Evolutionary conservation across 2,329 filamentous ascomycete genomes (phyloP).

Genomic region (Bipolaris victoriae): DNA sequence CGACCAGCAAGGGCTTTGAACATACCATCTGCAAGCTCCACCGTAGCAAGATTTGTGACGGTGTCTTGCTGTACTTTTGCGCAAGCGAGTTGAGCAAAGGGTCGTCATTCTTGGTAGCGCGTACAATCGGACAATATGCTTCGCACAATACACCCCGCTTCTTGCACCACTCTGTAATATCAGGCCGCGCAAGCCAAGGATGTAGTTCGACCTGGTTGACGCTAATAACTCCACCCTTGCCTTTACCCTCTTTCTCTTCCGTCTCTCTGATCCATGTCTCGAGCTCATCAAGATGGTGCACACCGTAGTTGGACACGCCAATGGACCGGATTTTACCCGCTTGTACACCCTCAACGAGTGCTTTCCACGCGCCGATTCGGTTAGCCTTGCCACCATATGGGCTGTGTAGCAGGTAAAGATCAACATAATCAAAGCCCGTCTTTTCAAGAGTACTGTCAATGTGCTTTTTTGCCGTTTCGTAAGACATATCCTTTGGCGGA

Average conservation of each 20-base stretch:
- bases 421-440: conserved; percentile 71
- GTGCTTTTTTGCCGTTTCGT: conserved; percentile 66
- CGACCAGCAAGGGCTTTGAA: neutral
- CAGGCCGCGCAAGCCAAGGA: conserved; percentile 80
- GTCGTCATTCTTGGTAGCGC: conserved; percentile 59
- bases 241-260: conserved; percentile 67
- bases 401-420: conserved; percentile 65
- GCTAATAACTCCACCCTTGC: conserved; percentile 73
- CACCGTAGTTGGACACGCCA: conserved; percentile 62
- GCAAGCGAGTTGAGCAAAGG: conserved; percentile 57
- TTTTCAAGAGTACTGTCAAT: conserved; percentile 58
- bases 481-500: conserved; percentile 61
- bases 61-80: conserved; percentile 64
- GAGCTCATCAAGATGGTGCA: conserved; percentile 62
- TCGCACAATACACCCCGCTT: conserved; percentile 58
- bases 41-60: conserved; percentile 64
- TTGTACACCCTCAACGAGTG: conserved; percentile 60
- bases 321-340: conserved; percentile 60
- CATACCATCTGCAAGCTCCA: conserved; percentile 59
- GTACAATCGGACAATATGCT: conserved; percentile 56
- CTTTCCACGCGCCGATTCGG: conserved; percentile 60
- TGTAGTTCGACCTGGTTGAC: conserved; percentile 87
- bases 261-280: conserved; percentile 64
- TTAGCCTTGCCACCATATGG: conserved; percentile 60
- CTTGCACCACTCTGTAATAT: conserved; percentile 79